Conservation (phyloP, 225 moss, liverwort and hornwort genomes). For the Marchantia paleacea region DNA sequence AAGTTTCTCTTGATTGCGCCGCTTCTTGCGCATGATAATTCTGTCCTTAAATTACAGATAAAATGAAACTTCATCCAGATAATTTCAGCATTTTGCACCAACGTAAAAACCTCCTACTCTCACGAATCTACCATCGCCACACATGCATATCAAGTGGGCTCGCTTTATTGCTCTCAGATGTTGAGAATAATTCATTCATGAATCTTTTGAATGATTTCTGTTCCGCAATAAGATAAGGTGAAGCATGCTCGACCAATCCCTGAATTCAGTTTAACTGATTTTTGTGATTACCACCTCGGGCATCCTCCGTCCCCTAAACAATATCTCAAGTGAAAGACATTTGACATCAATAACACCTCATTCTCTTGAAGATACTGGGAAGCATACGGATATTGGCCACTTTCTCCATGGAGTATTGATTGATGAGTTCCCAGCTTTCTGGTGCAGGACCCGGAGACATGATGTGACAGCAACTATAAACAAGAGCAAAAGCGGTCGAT, state of each 20-base stretch:
- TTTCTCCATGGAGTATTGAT: background rate
- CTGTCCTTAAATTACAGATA: too few species aligned
- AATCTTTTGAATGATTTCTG: background rate
- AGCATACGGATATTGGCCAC: background rate
- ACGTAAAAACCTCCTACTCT: background rate
- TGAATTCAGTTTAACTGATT: background rate
- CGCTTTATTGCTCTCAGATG: background rate
- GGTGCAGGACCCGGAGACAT: too few species aligned
- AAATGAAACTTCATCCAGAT: too few species aligned
- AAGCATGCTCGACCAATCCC: background rate
- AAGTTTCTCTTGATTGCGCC: too few species aligned
- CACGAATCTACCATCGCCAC: background rate
- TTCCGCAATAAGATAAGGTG: too few species aligned
- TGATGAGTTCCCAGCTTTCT: background rate
- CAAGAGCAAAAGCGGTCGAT: background rate
- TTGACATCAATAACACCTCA: background rate
- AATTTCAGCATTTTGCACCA: background rate
- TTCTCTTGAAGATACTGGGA: background rate
- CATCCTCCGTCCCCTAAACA: background rate
- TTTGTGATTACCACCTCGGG: background rate
- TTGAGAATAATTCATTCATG: background rate
- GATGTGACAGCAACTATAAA: slow-evolving; percentile 2
- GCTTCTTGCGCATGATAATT: too few species aligned
- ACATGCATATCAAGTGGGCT: background rate
- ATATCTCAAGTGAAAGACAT: background rate